Evolutionary conservation across 139 green algal genomes (phyloP).

Genomic region (Micromonas pusilla): DNA sequence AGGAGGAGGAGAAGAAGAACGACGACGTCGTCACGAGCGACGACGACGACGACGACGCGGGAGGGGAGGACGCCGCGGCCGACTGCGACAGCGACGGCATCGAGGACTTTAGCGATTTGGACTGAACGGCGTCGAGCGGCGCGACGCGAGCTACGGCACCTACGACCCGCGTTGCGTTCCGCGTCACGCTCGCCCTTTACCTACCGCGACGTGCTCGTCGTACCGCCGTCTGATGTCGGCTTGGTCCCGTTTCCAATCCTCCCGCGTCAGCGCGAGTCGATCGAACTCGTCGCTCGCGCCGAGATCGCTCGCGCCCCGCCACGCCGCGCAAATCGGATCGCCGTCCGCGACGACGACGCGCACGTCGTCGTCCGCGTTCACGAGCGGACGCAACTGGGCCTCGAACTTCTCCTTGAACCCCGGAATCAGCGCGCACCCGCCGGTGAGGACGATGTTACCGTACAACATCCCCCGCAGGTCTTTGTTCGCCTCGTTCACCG

Average conservation of each 20-base stretch:
- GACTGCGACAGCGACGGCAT: too few species aligned
- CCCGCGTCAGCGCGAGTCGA: not conserved
- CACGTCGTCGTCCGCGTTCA: slow-evolving; percentile 35
- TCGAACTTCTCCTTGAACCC: slow-evolving; percentile 27
- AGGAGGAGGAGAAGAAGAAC: too few species aligned
- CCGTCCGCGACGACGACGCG: slow-evolving; percentile 1
- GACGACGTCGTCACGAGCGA: too few species aligned
- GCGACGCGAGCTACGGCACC: too few species aligned
- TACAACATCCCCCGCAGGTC: slow-evolving; percentile 27
- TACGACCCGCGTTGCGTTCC: too few species aligned
- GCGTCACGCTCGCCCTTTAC: not conserved
- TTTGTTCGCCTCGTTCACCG: slow-evolving; percentile 1
- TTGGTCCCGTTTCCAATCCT: not conserved
- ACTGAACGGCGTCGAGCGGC: too few species aligned
- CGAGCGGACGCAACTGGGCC: slow-evolving; percentile 37
- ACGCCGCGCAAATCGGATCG: not conserved
- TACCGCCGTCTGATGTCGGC: not conserved
- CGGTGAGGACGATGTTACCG: slow-evolving; percentile 23
- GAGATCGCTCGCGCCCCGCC: not conserved
- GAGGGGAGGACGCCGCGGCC: too few species aligned
- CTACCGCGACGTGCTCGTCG: not conserved
- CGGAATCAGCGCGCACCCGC: slow-evolving; percentile 22
- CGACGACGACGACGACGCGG: too few species aligned
- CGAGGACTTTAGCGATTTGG: too few species aligned
- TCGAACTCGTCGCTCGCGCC: not conserved